These are phyloP conservation scores for Coniochaeta sp. DNA, from an alignment of 2,329 filamentous ascomycete species.

Conservation along the genomic window DNA sequence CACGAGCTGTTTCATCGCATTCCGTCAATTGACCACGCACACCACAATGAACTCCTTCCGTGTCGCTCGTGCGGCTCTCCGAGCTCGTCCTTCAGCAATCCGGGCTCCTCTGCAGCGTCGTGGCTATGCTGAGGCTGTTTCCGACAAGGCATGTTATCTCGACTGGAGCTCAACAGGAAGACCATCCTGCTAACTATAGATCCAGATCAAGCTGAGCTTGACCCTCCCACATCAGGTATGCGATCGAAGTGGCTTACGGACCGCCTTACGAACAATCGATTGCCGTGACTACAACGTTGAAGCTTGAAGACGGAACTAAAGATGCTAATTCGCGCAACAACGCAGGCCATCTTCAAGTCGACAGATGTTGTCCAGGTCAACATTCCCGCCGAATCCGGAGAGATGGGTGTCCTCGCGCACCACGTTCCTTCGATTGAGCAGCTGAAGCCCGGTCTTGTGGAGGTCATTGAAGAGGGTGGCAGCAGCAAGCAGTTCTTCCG, in stretches of 20 bases:
- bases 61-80: constrained; percentile 81
- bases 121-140: constrained; percentile 81
- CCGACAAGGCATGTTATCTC: constrained; percentile 61
- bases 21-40: constrained; percentile 39
- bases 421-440: constrained; percentile 99
- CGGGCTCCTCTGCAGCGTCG: constrained; percentile 73
- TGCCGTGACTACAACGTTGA: neutral
- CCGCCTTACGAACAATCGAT: neutral
- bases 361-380: constrained; percentile 88
- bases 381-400: constrained; percentile 93
- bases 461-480: constrained; percentile 90
- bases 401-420: constrained; percentile 99
- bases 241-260: neutral
- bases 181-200: constrained; percentile 16
- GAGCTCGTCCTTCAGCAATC: constrained; percentile 71
- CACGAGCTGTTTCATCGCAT: constrained; percentile 32
- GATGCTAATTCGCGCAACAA: constrained; percentile 42
- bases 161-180: constrained; percentile 2
- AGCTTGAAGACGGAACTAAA: constrained; percentile 11
- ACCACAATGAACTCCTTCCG: constrained; percentile 88
- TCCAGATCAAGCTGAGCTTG: constrained; percentile 94
- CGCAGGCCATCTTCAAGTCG: constrained; percentile 61
- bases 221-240: constrained; percentile 97
- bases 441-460: constrained; percentile 91
- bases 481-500: constrained; percentile 95